Conservation (phyloP, 768 basidiomycete species). For the Paxillus involutus region DNA sequence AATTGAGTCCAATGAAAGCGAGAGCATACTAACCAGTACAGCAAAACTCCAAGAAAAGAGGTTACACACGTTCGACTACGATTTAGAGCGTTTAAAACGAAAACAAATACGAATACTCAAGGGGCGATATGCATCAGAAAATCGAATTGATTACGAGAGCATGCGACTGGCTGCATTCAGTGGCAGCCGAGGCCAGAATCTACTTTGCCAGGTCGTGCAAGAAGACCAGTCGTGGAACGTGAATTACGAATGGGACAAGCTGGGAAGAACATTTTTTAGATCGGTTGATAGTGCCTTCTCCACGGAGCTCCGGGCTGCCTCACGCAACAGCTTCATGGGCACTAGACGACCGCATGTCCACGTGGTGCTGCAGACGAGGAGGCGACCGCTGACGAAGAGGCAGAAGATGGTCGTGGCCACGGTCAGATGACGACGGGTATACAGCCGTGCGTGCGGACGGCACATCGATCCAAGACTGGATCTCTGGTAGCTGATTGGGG, state of each 20-base stretch:
- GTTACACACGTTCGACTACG: slow-evolving; percentile 26
- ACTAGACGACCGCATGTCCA: slow-evolving; percentile 30
- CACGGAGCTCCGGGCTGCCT: slow-evolving; percentile 21
- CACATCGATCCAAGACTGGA: slow-evolving; percentile 47
- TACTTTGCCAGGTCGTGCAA: slow-evolving; percentile 20
- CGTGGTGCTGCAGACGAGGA: slow-evolving; percentile 32
- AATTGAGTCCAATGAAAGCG: slow-evolving; percentile 16
- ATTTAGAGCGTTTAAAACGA: slow-evolving; percentile 22
- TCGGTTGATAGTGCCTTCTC: neutral
- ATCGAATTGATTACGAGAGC: slow-evolving; percentile 18
- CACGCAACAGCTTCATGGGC: slow-evolving; percentile 32
- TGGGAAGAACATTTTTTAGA: slow-evolving; percentile 9
- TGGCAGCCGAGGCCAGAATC: slow-evolving; percentile 11
- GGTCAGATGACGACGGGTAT: slow-evolving; percentile 29
- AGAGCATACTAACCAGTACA: slow-evolving; percentile 24
- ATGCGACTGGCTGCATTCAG: slow-evolving; percentile 2
- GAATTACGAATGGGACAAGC: slow-evolving; percentile 4
- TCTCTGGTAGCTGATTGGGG: slow-evolving; percentile 42
- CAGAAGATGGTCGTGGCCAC: slow-evolving; percentile 27
- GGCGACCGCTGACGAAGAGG: slow-evolving; percentile 34
- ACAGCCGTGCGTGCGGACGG: slow-evolving; percentile 25
- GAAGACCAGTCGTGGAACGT: slow-evolving; percentile 7
- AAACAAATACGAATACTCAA: slow-evolving; percentile 19
- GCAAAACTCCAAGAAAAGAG: slow-evolving; percentile 29
- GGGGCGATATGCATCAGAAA: slow-evolving; percentile 13